These are phyloP conservation scores for Trichoderma parareesei DNA, from an alignment of 495 filamentous ascomycete genomes.

Conservation along the genomic window DNA sequence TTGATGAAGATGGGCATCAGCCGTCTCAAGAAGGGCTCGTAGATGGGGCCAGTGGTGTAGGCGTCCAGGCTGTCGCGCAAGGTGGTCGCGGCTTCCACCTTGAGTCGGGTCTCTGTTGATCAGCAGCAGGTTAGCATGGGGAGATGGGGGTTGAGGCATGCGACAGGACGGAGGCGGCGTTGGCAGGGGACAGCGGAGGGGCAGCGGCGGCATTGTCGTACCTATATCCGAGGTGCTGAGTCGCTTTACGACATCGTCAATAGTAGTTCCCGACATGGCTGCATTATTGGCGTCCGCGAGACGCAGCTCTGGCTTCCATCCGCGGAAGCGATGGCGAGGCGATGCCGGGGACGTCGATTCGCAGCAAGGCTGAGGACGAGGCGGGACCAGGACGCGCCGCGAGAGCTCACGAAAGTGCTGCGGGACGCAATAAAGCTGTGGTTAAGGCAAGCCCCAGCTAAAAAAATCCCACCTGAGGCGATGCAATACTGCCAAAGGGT, in stretches of 20 bases:
- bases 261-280: constrained; percentile 43
- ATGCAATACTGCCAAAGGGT: neutral
- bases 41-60: constrained; percentile 47
- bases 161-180: neutral
- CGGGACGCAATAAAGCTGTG: neutral
- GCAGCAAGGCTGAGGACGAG: neutral
- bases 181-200: neutral
- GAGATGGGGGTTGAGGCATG: neutral
- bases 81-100: constrained; percentile 67
- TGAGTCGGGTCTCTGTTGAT: constrained; percentile 59
- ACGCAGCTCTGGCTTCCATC: constrained; percentile 13
- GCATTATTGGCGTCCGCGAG: constrained; percentile 24
- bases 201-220: constrained; percentile 19
- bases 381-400: neutral
- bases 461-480: too few relatives aligned
- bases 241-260: constrained; percentile 47
- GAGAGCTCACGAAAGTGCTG: neutral
- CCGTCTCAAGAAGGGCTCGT: constrained; percentile 70
- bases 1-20: constrained; percentile 84
- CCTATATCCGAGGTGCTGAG: constrained; percentile 45
- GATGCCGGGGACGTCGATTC: neutral
- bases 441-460: neutral
- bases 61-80: constrained; percentile 79
- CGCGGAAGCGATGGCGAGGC: constrained; percentile 7
- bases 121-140: constrained; percentile 13